Evolutionary conservation across 345 rosid genomes (phyloP).

Genomic region (Camelina neglecta): DNA sequence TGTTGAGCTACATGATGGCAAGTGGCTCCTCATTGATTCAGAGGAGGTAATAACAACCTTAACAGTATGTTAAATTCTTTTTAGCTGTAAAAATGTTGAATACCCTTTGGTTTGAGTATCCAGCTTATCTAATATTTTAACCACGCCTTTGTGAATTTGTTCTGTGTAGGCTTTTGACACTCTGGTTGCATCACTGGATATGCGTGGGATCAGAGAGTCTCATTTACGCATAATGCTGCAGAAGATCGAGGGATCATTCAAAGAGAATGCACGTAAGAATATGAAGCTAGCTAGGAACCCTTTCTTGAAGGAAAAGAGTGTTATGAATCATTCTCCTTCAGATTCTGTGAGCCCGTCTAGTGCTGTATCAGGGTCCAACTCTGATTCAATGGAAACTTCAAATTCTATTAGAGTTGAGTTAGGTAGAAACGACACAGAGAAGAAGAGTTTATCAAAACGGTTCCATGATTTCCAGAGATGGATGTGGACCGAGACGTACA

Average conservation of each 20-base stretch:
- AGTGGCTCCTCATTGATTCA: conserved; percentile 89
- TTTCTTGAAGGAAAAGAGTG: conserved; percentile 43
- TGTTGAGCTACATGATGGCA: conserved; percentile 80
- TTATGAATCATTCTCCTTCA: conserved; percentile 48
- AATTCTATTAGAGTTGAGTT: conserved; percentile 75
- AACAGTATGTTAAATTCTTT: neutral
- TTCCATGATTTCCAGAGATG: conserved; percentile 80
- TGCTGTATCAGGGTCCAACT: conserved; percentile 58
- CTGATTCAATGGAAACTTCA: conserved; percentile 54
- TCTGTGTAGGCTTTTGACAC: conserved; percentile 80
- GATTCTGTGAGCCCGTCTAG: conserved; percentile 66
- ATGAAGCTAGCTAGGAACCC: conserved; percentile 40
- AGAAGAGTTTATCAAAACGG: conserved; percentile 64
- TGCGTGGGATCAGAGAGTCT: conserved; percentile 94
- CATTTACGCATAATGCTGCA: conserved; percentile 90
- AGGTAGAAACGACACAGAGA: conserved; percentile 74
- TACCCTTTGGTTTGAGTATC: neutral
- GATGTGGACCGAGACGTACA: conserved; percentile 77
- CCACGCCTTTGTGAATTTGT: conserved; percentile 22
- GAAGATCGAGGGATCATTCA: conserved; percentile 78
- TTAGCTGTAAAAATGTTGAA: neutral
- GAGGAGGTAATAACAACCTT: conserved; percentile 65
- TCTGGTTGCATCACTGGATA: conserved; percentile 76
- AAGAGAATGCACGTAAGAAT: conserved; percentile 59
- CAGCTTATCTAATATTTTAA: conserved; percentile 19